Base-by-base conservation (phyloP, 352 stramenopile species). In the Pythium aquatile region DNA sequence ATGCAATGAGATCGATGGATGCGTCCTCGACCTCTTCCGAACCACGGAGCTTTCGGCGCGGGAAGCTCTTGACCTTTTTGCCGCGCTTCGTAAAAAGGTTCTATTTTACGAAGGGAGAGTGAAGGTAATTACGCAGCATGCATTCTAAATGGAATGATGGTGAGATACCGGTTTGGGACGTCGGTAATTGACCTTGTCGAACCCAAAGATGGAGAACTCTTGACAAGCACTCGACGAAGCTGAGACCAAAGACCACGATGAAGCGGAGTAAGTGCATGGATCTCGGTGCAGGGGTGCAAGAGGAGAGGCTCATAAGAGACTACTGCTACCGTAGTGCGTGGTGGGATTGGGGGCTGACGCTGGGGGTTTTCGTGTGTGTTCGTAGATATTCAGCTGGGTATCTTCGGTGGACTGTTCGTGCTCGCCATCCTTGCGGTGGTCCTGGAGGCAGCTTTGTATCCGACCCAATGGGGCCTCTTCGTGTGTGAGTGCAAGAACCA, bases 391-490 rank as follows among this genome's bases (percentile, higher is more conserved):
- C 71, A 81, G 37, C 44, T 85, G 28, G 62, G 57, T 37, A 48
- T 83, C 55, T 79, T 78, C 46, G 74, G 78, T 17, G 58, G 46
- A n/a, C 68, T 90, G 46, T 78, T 90, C 53, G 39, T 87, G 48
- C 58, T 88, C 58, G 83, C 83, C 48, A 69, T 90, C 16, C 55
- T 83, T 30, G 72, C 73, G n/a, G 70, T 88, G 11, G 77, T 86
- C 28, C 69, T 91, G 13, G 77, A 79, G 35, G 83, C 82, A 8
- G 65, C 76, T n/a, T 74, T 78, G 54, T 88, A 90, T 48, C 59
- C 68, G 17, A 88, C 81, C 13, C 69, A 82, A 51, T 90, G 81
- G 79, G 81, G 81, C 7, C 63, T 88, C 17, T 90, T 90, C 71
- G 73, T 90, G 30, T 59, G 81, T 90, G 78, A 55, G 70, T 69